Conservation (phyloP, 495 filamentous ascomycete genomes). For the Talaromyces ruber region DNA sequence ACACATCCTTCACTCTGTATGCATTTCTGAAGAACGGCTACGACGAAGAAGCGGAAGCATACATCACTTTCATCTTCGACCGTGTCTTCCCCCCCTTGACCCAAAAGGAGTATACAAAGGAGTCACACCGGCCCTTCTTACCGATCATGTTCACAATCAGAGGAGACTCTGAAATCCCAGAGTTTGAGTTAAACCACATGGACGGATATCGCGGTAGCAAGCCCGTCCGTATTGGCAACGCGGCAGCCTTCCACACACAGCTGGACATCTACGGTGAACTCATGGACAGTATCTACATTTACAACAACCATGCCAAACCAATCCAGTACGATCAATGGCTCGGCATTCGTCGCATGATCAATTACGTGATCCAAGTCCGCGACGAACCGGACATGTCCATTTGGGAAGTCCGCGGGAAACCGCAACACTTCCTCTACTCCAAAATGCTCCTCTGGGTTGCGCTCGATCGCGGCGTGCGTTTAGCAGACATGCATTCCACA, state of each 20-base stretch:
- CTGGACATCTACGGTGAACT: conserved; percentile 72
- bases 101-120: conserved; percentile 31
- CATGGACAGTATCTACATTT: conserved; percentile 66
- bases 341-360: conserved; percentile 48
- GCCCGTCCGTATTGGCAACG: conserved; percentile 68
- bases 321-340: conserved; percentile 66
- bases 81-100: conserved; percentile 41
- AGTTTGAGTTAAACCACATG: conserved; percentile 55
- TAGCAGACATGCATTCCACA: conserved; percentile 56
- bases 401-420: conserved; percentile 66
- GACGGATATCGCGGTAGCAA: conserved; percentile 58
- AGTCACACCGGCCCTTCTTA: conserved; percentile 33
- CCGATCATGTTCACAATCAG: conserved; percentile 74
- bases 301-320: conserved; percentile 70
- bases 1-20: conserved; percentile 68
- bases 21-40: conserved; percentile 68
- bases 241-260: conserved; percentile 63
- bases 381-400: conserved; percentile 66
- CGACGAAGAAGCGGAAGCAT: conserved; percentile 62
- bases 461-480: conserved; percentile 59
- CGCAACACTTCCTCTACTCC: conserved; percentile 65
- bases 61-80: conserved; percentile 66
- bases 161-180: conserved; percentile 63
- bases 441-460: conserved; percentile 74
- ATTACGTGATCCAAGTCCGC: conserved; percentile 36